phyloP scores from a whole-genome alignment of 2,329 filamentous ascomycete genomes.

The Kalaharituber pfeilii region DNA sequence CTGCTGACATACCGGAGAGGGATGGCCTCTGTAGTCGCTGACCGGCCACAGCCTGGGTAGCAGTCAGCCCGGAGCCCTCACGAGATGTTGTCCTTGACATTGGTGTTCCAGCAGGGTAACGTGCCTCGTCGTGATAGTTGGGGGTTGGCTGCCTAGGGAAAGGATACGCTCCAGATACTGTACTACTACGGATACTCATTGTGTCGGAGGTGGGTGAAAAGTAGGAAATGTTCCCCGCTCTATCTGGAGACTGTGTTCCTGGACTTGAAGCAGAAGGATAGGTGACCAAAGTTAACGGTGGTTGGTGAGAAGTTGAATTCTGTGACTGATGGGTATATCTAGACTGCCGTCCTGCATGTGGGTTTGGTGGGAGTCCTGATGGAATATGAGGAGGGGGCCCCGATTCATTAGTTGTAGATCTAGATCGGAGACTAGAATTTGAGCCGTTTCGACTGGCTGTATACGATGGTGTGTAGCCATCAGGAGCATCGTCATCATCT shows the following conservation, averaged over 20 bases:
- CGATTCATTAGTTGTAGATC: conserved; percentile 54
- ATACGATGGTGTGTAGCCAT: conserved; percentile 30
- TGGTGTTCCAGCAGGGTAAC: conserved; percentile 39
- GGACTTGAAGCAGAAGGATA: conserved; percentile 11
- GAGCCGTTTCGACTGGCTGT: conserved; percentile 50
- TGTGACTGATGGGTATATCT: not conserved
- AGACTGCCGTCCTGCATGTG: not conserved
- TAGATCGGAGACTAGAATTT: conserved; percentile 54
- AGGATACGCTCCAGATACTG: conserved; percentile 58
- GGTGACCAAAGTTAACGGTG: conserved; percentile 52
- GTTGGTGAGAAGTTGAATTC: conserved; percentile 21
- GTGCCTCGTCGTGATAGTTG: conserved; percentile 27
- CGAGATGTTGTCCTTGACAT: conserved; percentile 66
- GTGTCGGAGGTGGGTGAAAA: conserved; percentile 79
- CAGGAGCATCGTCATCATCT: conserved; percentile 35
- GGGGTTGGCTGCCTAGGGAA: conserved; percentile 61
- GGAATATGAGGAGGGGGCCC: not conserved
- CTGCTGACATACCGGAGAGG: conserved; percentile 49
- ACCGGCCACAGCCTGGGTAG: conserved; percentile 16
- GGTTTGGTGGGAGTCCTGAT: not conserved
- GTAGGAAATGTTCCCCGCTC: conserved; percentile 51
- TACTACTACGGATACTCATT: conserved; percentile 56
- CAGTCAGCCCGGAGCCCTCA: conserved; percentile 42
- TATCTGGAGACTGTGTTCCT: conserved; percentile 33
- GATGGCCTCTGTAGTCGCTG: conserved; percentile 48